phyloP scores from a whole-genome alignment of 345 rosid genomes.

The Corchorus capsularis region DNA sequence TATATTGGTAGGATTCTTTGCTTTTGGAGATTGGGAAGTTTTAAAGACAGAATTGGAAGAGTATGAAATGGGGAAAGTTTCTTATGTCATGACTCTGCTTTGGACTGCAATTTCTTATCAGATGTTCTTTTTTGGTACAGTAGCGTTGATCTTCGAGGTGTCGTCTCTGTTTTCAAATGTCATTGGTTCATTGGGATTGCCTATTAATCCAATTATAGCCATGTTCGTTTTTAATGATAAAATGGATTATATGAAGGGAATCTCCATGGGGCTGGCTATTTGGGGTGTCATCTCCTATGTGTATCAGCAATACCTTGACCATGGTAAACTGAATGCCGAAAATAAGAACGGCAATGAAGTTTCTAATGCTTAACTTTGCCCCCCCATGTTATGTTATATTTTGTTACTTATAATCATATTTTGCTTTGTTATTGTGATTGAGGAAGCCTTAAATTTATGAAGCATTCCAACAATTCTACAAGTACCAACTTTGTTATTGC shows the following conservation, averaged over 20 bases:
- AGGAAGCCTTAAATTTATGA: no score
- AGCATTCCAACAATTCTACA: no score
- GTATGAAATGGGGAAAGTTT: slow-evolving; percentile 33
- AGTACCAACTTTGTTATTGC: no score
- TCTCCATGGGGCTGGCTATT: slow-evolving; percentile 54
- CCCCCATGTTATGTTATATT: no score
- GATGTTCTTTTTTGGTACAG: slow-evolving; percentile 41
- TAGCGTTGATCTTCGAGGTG: slow-evolving; percentile 60
- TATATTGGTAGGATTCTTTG: slow-evolving; percentile 34
- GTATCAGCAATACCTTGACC: slow-evolving; percentile 63
- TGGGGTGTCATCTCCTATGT: slow-evolving; percentile 62
- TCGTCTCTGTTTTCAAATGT: slow-evolving; percentile 60
- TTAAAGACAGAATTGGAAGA: slow-evolving; percentile 34
- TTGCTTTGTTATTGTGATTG: no score
- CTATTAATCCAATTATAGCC: slow-evolving; percentile 59
- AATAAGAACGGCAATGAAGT: not conserved
- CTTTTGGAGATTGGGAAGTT: slow-evolving; percentile 46
- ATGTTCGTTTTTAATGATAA: slow-evolving; percentile 51
- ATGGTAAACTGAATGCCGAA: not conserved
- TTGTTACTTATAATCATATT: no score
- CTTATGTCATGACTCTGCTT: slow-evolving; percentile 38
- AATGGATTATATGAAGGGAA: slow-evolving; percentile 52
- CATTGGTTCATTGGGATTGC: slow-evolving; percentile 50
- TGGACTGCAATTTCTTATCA: slow-evolving; percentile 45
- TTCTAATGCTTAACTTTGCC: not conserved